Evolutionary conservation across 2,329 filamentous ascomycete genomes (phyloP), one percentile per base, ranked within the genome.

Genomic region (Aureobasidium sp.): DNA sequence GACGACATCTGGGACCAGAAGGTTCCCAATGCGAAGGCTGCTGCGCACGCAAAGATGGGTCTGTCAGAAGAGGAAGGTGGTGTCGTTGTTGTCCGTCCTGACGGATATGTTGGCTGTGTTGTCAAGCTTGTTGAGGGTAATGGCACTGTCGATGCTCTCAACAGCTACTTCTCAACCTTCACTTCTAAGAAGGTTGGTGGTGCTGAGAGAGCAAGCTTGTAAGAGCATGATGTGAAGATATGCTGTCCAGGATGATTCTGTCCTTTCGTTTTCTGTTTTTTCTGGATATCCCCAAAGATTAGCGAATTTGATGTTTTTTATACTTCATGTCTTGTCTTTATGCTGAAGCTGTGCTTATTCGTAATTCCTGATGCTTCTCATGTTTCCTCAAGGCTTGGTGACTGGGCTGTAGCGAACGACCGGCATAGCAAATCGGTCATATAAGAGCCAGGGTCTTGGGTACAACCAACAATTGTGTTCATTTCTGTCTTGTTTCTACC

Each of bases 11-110:
- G 84, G 78, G 89, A 94, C 71, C 79, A 82, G 47, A 80, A 84
- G 7, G 87, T 90, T 0, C 86, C 88, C 0, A 79, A 87, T 24
- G 87, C 89, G 1, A 81, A 80, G 67, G 90, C 87, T 5, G 81
- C 89, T 2, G 90, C 90, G 5, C 92, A 97, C 74, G 86, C 87
- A 46, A 96, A 96, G 81, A 88, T 96, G 81, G 92, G 92, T 0
- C 73, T 96, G 29, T 83, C 88, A 66, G 79, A 87, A 69, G 84
- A 89, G 65, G 82, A 78, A 65, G 91, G 91, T 12, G 91, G 88
- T 62, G 83, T 96, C 1, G 87, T 95, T 1, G 88, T 96, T 10
- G 89, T 95, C 8, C 79, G 92, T 48, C 92, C 92, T 0, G 92
- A 96, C 73, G 91, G 91, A 8, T 94, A 96, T 73, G 87, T 96